A percentile compares a stretch with the other conserved stretches of the same genome.
phyloP scores from a whole-genome alignment of 768 basidiomycete species.

The Serendipita sp. region DNA sequence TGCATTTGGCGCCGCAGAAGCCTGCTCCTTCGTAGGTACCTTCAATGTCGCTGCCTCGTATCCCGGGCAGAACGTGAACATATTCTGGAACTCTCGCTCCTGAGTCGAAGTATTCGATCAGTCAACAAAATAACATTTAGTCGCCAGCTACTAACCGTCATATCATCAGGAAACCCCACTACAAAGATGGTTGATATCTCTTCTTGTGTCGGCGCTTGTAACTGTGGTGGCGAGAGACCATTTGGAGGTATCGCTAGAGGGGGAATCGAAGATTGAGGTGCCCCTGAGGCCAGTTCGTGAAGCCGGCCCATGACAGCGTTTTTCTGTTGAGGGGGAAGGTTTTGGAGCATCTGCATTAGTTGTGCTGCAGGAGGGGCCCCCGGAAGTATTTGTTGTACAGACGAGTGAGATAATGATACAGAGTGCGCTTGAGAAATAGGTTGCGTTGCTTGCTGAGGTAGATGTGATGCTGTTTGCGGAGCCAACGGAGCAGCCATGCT shows the following conservation, averaged over 20 bases:
- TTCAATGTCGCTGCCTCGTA: slow-evolving; percentile 98
- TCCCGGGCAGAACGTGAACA: slow-evolving; percentile 91
- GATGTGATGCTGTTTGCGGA: not conserved
- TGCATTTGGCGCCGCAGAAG: slow-evolving; percentile 21
- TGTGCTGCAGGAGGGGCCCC: not conserved
- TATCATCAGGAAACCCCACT: slow-evolving; percentile 97
- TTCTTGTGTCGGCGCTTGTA: slow-evolving; percentile 37
- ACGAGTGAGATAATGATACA: slow-evolving; percentile 1
- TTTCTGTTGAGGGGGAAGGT: slow-evolving; percentile 5
- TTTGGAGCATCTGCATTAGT: not conserved
- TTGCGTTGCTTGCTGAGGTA: not conserved
- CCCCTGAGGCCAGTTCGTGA: not conserved
- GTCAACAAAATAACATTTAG: slow-evolving; percentile 9
- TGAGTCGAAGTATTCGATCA: slow-evolving; percentile 18
- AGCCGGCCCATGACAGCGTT: not conserved
- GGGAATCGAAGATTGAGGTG: not conserved
- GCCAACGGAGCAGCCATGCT: not conserved
- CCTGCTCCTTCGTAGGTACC: slow-evolving; percentile 84
- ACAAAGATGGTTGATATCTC: slow-evolving; percentile 97
- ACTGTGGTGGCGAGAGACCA: slow-evolving; percentile 32
- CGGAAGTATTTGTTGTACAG: not conserved
- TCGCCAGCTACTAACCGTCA: slow-evolving; percentile 50
- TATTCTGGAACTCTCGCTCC: slow-evolving; percentile 99
- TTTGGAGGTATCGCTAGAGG: slow-evolving; percentile 2
- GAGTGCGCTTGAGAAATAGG: not conserved